A percentile compares a stretch with the other conserved stretches of the same genome.
Evolutionary conservation across 164 flowering plant genomes (phyloP).

Genomic region (Vitis rotundifolia): DNA sequence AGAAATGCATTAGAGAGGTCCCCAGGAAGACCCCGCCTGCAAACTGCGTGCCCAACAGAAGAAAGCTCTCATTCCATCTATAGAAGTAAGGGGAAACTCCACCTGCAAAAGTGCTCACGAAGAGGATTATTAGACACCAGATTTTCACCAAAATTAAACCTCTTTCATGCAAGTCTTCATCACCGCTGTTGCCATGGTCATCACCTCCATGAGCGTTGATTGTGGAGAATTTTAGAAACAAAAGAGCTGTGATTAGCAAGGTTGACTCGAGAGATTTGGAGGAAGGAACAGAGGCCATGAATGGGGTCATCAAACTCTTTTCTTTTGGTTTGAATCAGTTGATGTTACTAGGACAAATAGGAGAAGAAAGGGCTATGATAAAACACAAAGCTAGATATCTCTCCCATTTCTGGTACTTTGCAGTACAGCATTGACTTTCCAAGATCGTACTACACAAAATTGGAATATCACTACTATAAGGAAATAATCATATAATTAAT

Average conservation of each 20-base stretch:
- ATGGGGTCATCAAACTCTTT: neutral
- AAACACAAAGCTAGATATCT: neutral
- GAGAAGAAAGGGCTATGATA: neutral
- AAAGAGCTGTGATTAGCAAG: constrained; percentile 14
- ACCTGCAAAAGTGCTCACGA: constrained; percentile 64
- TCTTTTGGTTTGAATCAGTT: neutral
- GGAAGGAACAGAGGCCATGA: constrained; percentile 29
- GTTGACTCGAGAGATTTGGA: constrained; percentile 29
- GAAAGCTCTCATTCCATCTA: constrained; percentile 78
- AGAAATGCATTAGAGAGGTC: constrained; percentile 80
- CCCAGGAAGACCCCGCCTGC: constrained; percentile 86
- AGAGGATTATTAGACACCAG: constrained; percentile 66
- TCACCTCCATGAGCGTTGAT: constrained; percentile 36
- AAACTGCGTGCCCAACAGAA: constrained; percentile 78
- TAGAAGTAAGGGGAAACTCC: constrained; percentile 82
- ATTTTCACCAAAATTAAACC: constrained; percentile 61
- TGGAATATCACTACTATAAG: no score
- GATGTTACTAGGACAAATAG: no score
- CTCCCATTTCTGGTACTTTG: constrained; percentile 5
- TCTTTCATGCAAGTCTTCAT: constrained; percentile 35
- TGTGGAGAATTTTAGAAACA: constrained; percentile 28
- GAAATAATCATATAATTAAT: no score
- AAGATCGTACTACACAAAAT: constrained; percentile 28
- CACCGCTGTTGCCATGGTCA: neutral
- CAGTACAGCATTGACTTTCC: constrained; percentile 43